Base-by-base conservation (phyloP, 257 asterid genomes). In the Plantago elongata region DNA sequence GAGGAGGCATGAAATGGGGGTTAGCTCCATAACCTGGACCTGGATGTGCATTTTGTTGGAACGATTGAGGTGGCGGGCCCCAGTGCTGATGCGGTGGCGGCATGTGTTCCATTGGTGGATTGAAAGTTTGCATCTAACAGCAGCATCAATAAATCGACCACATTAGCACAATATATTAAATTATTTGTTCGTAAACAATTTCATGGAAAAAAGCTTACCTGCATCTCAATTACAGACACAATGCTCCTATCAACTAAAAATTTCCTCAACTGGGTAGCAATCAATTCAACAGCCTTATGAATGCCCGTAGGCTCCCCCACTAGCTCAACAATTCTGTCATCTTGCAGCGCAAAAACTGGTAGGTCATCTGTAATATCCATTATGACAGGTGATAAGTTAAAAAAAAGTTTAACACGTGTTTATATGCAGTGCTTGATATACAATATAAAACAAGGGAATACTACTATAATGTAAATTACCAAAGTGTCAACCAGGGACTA, bases 231-330 rank as follows among this genome's bases (percentile, higher is more conserved):
- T 61, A 90, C 63, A 30, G 84, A 62, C 64, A 90, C 78, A 60
- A 90, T 78, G 82, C 95, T 86, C 46, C 95, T 93, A 74, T 90
- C 96, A 44, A 90, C 93, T 63, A 90, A 72, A 77, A 87, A 90
- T 69, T 85, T 90, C 78, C 96, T 82, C 83, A 90, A 64, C 64
- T 87, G 95, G 29, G 83, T 74, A 62, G 93, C 94, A 66, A 90
- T 83, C 63, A 90, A 68, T 72, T 87, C 97, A 68, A 90, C 62
- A 18, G 90, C 97, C 80, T 82, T 90, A 69, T 85, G 95, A 18
- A 81, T 74, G 64, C 84, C 78, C 60, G 81, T 49, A 65, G 97
- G 82, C 71, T 90, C 97, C 60, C 97, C 97, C 22, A 78, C 83
- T 61, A 90, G 78, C 84, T 90, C 97, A 56, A 90, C 96, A 56